Evolutionary conservation across 208 protist species (phyloP).

Genomic region (Acanthamoeba sp.): DNA sequence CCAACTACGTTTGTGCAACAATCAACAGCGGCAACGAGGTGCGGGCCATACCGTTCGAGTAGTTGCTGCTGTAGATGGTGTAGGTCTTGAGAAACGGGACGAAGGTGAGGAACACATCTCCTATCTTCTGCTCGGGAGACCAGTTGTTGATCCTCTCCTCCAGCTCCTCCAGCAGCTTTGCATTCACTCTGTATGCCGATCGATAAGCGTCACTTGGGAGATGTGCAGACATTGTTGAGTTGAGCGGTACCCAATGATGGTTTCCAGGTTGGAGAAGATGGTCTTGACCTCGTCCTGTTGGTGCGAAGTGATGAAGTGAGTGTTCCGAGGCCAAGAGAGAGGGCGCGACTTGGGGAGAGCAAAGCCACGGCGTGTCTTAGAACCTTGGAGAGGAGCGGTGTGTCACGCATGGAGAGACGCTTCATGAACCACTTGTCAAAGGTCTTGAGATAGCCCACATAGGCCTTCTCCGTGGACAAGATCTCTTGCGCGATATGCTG

Average conservation of each 20-base stretch:
- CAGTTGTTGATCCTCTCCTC: slow-evolving; percentile 58
- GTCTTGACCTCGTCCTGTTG: slow-evolving; percentile 14
- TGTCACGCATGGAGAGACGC: slow-evolving; percentile 50
- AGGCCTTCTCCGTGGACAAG: slow-evolving; percentile 55
- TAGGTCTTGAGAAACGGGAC: slow-evolving; percentile 65
- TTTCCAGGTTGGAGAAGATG: slow-evolving; percentile 66
- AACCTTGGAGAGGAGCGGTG: slow-evolving; percentile 54
- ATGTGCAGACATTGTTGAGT: too few species aligned
- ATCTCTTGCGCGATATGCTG: slow-evolving; percentile 68
- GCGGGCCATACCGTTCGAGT: background rate
- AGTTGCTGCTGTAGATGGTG: slow-evolving; percentile 68
- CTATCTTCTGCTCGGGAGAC: slow-evolving; percentile 60
- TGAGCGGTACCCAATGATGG: slow-evolving; percentile 33
- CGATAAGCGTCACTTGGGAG: too few species aligned
- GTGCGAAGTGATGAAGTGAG: background rate
- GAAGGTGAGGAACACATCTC: slow-evolving; percentile 45
- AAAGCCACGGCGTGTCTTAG: too few species aligned
- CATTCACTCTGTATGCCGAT: slow-evolving; percentile 51
- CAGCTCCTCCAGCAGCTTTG: slow-evolving; percentile 38
- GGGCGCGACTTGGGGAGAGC: background rate
- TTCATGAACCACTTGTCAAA: slow-evolving; percentile 69
- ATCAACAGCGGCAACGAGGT: background rate
- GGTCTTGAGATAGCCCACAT: slow-evolving; percentile 68
- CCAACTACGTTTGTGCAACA: background rate
- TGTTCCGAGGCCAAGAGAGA: background rate